Conservation (phyloP, 1,139 yeast genomes). For the Yamadazyma triangularis region DNA sequence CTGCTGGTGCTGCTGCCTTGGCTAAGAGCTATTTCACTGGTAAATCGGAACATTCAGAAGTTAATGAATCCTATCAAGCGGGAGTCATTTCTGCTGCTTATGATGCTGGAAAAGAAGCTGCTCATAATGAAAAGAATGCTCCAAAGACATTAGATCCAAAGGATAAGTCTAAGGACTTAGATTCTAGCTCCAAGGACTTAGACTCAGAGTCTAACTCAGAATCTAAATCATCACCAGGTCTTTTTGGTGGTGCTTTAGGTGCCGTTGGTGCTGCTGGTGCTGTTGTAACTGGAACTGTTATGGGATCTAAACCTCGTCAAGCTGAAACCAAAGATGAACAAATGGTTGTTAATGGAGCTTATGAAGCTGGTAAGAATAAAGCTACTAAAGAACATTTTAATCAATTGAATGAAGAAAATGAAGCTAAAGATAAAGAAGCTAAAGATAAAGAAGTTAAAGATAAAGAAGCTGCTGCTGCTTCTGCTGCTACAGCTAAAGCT, state of each 20-base stretch:
- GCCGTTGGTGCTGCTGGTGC: conserved; percentile 11
- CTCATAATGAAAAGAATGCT: conserved; percentile 3
- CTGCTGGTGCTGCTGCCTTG: conserved; percentile 1
- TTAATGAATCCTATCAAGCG: conserved; percentile 14
- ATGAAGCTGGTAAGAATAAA: conserved; percentile 15
- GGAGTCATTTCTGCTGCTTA: conserved; percentile 17
- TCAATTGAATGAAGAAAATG: conserved; percentile 1
- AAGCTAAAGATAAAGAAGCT: neutral
- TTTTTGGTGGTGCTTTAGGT: conserved; percentile 13
- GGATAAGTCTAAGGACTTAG: no score
- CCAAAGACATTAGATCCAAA: conserved; percentile 11
- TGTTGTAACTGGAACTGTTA: conserved; percentile 11
- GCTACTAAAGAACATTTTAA: conserved; percentile 9
- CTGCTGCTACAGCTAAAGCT: no score
- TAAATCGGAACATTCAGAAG: neutral
- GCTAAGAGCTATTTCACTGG: neutral
- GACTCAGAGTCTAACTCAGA: neutral
- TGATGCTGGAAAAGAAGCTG: conserved; percentile 13
- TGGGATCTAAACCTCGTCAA: conserved; percentile 8
- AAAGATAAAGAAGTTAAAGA: neutral
- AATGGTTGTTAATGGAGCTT: conserved; percentile 9
- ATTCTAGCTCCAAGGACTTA: conserved; percentile 2
- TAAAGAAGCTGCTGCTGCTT: no score
- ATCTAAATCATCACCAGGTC: conserved; percentile 5
- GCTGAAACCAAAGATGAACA: conserved; percentile 6